phyloP scores from a whole-genome alignment of 805 yeast species.

The Ogataea pignaliae region DNA sequence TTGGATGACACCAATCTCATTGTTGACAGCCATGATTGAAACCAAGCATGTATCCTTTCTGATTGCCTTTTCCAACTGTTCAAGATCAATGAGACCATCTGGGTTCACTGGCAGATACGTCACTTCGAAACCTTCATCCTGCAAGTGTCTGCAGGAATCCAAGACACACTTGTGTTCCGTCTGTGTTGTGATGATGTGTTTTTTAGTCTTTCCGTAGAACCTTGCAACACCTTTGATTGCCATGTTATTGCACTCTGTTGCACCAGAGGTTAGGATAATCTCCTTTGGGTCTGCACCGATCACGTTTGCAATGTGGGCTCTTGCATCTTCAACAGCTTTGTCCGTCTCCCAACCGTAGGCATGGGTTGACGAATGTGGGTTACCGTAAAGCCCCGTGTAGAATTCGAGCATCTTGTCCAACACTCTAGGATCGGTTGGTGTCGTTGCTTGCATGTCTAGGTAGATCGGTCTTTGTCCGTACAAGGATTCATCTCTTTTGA shows the following conservation, averaged over 20 bases:
- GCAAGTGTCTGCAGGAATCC: constrained; percentile 91
- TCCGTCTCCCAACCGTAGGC: constrained; percentile 99
- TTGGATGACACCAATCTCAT: constrained; percentile 97
- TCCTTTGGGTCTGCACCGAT: constrained; percentile 95
- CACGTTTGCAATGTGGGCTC: constrained; percentile 75
- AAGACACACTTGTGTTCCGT: constrained; percentile 99
- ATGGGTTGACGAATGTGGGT: constrained; percentile 97
- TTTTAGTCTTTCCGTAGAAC: constrained; percentile 84
- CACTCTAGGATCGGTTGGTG: constrained; percentile 97
- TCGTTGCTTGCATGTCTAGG: constrained; percentile 96
- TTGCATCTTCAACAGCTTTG: constrained; percentile 80
- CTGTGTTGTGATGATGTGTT: constrained; percentile 91
- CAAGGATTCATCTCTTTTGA: constrained; percentile 38
- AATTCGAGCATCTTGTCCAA: constrained; percentile 81
- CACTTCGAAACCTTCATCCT: constrained; percentile 95
- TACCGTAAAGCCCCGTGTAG: constrained; percentile 91
- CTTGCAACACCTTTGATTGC: constrained; percentile 93
- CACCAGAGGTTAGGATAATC: constrained; percentile 95
- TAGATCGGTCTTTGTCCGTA: constrained; percentile 86
- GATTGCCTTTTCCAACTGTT: constrained; percentile 74
- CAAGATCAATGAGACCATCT: constrained; percentile 77
- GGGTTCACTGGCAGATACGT: constrained; percentile 82
- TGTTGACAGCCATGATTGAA: constrained; percentile 94
- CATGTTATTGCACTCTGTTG: constrained; percentile 96
- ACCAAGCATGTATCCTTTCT: constrained; percentile 89